A percentile compares a stretch with the other conserved stretches of the same genome.
phyloP scores from a whole-genome alignment of 2,329 filamentous ascomycete species.

The Pyricularia pennisetigena region DNA sequence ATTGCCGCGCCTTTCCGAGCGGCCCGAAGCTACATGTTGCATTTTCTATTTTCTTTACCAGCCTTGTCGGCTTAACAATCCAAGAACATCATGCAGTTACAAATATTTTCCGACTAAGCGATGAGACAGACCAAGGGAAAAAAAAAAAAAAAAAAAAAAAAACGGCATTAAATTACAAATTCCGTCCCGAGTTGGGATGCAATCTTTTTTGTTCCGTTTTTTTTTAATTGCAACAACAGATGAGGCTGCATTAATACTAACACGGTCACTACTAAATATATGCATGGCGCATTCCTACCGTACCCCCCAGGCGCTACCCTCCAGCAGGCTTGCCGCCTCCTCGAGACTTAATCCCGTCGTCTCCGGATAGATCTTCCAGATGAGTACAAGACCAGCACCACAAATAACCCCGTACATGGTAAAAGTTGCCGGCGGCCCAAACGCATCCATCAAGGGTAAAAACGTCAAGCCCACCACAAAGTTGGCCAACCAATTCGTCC shows the following conservation, averaged over 20 bases:
- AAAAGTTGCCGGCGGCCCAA: conserved; percentile 72
- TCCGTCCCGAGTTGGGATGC: no score
- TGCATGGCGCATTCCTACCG: conserved; percentile 15
- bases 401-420: conserved; percentile 69
- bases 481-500: conserved; percentile 81
- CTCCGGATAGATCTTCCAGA: conserved; percentile 77
- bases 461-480: conserved; percentile 82
- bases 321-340: conserved; percentile 63
- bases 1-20: neutral
- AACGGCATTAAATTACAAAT: no score
- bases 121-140: no score
- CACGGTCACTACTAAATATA: no score
- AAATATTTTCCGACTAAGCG: neutral
- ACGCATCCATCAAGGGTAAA: conserved; percentile 69
- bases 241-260: no score
- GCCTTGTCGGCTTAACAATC: neutral
- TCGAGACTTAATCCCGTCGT: conserved; percentile 75
- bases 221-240: no score
- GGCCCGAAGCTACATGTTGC: neutral
- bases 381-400: conserved; percentile 50
- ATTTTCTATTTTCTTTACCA: neutral
- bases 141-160: no score
- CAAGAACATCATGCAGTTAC: neutral
- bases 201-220: no score
- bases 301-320: conserved; percentile 66